Conservation (phyloP, 495 filamentous ascomycete species). For the Podospora comata region DNA sequence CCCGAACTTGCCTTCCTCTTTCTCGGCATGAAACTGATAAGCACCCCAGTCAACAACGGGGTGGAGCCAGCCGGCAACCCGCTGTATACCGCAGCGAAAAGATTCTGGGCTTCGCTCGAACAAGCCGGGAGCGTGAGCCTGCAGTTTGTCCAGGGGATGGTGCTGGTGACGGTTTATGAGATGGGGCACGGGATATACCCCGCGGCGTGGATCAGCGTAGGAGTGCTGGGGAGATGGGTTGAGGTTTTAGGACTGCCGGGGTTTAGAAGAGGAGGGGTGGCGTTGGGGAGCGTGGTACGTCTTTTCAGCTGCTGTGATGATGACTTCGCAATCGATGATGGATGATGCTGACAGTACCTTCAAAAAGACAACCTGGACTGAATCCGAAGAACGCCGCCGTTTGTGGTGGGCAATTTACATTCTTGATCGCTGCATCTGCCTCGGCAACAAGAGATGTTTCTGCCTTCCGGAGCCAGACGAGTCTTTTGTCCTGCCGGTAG, state of each 20-base stretch:
- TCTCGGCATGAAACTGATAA: slow-evolving; percentile 49
- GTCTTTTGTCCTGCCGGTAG: slow-evolving; percentile 40
- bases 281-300: slow-evolving; percentile 37
- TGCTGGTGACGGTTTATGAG: slow-evolving; percentile 48
- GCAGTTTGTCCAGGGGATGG: slow-evolving; percentile 41
- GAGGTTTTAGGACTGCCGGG: slow-evolving; percentile 48
- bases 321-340: not conserved
- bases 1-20: slow-evolving; percentile 50
- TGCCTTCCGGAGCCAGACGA: slow-evolving; percentile 42
- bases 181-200: slow-evolving; percentile 50
- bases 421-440: slow-evolving; percentile 45
- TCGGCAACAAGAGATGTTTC: slow-evolving; percentile 45
- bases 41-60: slow-evolving; percentile 26
- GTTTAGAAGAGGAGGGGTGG: slow-evolving; percentile 27
- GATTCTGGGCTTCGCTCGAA: slow-evolving; percentile 40
- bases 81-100: slow-evolving; percentile 45
- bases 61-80: slow-evolving; percentile 30
- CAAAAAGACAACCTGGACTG: slow-evolving; percentile 42
- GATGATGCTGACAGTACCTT: not conserved
- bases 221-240: slow-evolving; percentile 41
- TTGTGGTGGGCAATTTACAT: slow-evolving; percentile 54
- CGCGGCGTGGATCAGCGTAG: slow-evolving; percentile 47
- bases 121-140: slow-evolving; percentile 40
- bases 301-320: not conserved
- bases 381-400: slow-evolving; percentile 48